Evolutionary conservation across 1,139 yeast species (phyloP), one percentile per base, ranked within the genome.

Genomic region (Williopsis jadinii): DNA sequence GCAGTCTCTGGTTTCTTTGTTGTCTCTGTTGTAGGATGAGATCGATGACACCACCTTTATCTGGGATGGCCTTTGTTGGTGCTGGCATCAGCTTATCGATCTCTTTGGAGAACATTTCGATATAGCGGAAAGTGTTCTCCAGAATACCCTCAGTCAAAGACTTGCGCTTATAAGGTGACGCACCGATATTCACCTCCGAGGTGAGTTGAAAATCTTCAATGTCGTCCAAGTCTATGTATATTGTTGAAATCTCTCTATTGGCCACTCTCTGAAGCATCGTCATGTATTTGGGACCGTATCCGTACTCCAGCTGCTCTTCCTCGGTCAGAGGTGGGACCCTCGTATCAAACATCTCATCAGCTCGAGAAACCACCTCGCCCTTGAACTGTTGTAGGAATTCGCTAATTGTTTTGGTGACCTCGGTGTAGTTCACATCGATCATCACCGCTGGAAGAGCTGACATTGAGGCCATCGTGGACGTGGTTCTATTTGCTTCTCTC

Each of bases 1-100:
- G 78, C 36, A 81, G 69, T 47, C 90, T 73, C 53, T 77, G 77
- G 60, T 92, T 92, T 55, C 95, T 75, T 60, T 85, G 74, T 54
- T 75, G 79, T 60, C 99, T 76, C 66, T 92, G 97, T 56, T 86
- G 90, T 51, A 90, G 71, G 45, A 94, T 87, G 44, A 92, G 95
- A 59, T 94, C 98, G 53, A 94, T 68, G 10, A 92, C 97, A 53
- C 87, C 95, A 59, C 88, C 97, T 53, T 80, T 80, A 61, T 84
- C 86, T 38, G 81, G 68, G 41, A 90, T 70, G 50, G 86, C 92
- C 42, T 70, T 72, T 3, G 94, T 81, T 19, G 97, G 87, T 46
- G 71, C 71, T 0, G 98, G 98, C 78, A 92, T 76, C 43, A 86
- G 64, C 42, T 77, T 80, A 63, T 94, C 98, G 38, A 85, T 76